phyloP scores from a whole-genome alignment of 2,329 filamentous ascomycete species.

The Neonectria sp. region DNA sequence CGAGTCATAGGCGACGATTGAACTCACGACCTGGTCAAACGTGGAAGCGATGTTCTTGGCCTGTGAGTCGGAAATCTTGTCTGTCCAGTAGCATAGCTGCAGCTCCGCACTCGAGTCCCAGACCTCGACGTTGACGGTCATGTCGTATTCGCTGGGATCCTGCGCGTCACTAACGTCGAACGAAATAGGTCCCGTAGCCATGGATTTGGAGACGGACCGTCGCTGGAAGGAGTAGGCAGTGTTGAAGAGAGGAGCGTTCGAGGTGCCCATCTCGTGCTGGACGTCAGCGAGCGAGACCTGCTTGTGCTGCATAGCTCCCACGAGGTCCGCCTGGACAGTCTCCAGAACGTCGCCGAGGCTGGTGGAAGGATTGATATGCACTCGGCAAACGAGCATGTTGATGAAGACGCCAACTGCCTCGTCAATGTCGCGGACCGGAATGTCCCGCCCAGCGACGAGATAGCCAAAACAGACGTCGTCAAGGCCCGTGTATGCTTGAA shows the following conservation, averaged over 20 bases:
- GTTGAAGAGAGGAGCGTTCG: constrained; percentile 37
- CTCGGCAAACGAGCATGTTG: constrained; percentile 35
- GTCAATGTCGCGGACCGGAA: not conserved
- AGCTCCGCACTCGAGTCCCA: constrained; percentile 39
- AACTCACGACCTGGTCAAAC: constrained; percentile 36
- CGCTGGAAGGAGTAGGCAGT: constrained; percentile 44
- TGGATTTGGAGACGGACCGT: constrained; percentile 30
- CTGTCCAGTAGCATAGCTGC: constrained; percentile 43
- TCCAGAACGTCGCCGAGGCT: not conserved
- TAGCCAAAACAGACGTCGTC: not conserved
- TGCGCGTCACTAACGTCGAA: constrained; percentile 35
- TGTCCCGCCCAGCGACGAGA: not conserved
- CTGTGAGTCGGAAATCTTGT: constrained; percentile 39
- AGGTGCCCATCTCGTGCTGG: constrained; percentile 4
- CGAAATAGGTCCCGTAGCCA: constrained; percentile 27
- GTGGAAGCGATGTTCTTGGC: constrained; percentile 39
- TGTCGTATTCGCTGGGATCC: constrained; percentile 40
- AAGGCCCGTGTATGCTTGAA: not conserved
- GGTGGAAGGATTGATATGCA: not conserved
- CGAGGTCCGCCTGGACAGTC: constrained; percentile 20
- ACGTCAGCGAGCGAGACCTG: constrained; percentile 29
- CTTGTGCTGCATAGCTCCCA: constrained; percentile 25
- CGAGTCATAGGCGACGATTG: not conserved
- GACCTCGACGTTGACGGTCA: constrained; percentile 42
- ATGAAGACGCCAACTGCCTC: constrained; percentile 24